A percentile compares a stretch with the other conserved stretches of the same genome.
These are phyloP conservation scores for Mycena galopus DNA, from an alignment of 768 basidiomycete species.

Conservation along the genomic window DNA sequence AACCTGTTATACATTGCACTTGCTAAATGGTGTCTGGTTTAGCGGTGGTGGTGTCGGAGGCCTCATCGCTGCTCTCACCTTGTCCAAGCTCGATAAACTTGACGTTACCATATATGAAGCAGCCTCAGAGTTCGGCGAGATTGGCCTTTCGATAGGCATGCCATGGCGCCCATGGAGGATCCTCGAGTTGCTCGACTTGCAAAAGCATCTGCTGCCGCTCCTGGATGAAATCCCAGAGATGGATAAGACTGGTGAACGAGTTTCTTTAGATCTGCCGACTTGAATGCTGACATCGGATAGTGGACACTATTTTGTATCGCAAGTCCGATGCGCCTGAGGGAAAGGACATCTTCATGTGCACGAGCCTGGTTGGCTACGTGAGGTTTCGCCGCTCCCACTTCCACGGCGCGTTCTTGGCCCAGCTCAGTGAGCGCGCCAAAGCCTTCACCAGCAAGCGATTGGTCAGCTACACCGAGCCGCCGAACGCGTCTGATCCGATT, in stretches of 20 bases:
- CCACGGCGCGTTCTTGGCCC: background rate
- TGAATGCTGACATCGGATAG: background rate
- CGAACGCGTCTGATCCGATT: background rate
- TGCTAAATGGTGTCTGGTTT: background rate
- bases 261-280: background rate
- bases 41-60: constrained; percentile 3
- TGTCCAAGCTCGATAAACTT: background rate
- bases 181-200: background rate
- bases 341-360: constrained; percentile 2
- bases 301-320: background rate
- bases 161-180: background rate
- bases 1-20: background rate
- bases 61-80: background rate
- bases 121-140: background rate
- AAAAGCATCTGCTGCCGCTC: background rate
- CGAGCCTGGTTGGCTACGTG: background rate
- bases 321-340: background rate
- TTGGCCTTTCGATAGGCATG: background rate
- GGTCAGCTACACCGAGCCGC: background rate
- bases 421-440: background rate
- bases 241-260: background rate
- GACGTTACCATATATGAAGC: constrained; percentile 1
- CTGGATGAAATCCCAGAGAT: background rate
- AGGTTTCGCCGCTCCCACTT: constrained; percentile 3
- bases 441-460: background rate